Conservation (phyloP, 768 basidiomycete genomes). For the Mycena capillaripes region DNA sequence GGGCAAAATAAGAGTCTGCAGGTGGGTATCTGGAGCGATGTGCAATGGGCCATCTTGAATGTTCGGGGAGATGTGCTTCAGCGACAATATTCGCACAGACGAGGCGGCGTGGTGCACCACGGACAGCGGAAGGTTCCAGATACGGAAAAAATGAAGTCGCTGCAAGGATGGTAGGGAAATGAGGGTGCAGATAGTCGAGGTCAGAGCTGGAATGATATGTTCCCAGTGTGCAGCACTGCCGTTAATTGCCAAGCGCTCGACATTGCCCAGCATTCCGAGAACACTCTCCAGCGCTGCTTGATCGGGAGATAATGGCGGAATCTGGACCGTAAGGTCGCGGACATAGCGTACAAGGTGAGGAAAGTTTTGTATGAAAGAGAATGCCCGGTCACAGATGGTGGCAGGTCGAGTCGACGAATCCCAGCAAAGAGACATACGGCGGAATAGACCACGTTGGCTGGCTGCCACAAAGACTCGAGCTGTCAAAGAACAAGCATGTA, state of each 20-base stretch:
- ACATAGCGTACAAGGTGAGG: not conserved
- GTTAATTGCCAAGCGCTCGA: constrained; percentile 7
- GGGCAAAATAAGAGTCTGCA: not conserved
- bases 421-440: constrained; percentile 4
- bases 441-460: constrained; percentile 1
- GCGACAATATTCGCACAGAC: no score
- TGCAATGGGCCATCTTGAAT: not conserved
- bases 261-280: not conserved
- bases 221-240: not conserved
- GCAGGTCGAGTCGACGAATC: not conserved
- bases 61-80: not conserved
- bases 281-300: not conserved
- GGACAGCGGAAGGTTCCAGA: not conserved
- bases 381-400: not conserved
- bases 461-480: not conserved
- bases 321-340: constrained; percentile 5
- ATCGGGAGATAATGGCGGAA: not conserved
- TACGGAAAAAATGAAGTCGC: constrained; percentile 9
- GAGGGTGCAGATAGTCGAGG: not conserved
- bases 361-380: not conserved
- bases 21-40: not conserved
- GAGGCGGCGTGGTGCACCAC: not conserved
- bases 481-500: constrained; percentile 2
- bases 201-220: not conserved
- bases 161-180: not conserved